Evolutionary conservation across 208 protist genomes (phyloP), one percentile per base, ranked within the genome.

Genomic region (Balamuthia mandrillaris): DNA sequence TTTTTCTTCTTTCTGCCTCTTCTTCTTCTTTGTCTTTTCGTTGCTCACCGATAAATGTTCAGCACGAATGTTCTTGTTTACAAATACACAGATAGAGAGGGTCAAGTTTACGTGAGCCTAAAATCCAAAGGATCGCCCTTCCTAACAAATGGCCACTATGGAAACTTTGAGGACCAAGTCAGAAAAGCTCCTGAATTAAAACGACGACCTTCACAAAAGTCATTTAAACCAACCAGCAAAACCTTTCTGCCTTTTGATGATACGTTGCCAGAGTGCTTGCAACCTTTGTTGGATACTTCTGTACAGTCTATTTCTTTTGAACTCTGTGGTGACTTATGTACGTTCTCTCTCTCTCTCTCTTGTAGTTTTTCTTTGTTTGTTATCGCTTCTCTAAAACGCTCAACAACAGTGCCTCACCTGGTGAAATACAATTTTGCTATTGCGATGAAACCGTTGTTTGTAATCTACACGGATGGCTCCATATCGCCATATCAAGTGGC

Each of bases 11-110:
- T n/a, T n/a, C n/a, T n/a, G n/a, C n/a, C n/a, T n/a, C n/a, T n/a
- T n/a, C n/a, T n/a, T n/a, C n/a, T n/a, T n/a, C n/a, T n/a, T n/a
- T n/a, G n/a, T n/a, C n/a, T n/a, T n/a, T n/a, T n/a, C n/a, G n/a
- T n/a, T n/a, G n/a, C n/a, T n/a, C n/a, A n/a, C n/a, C n/a, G n/a
- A n/a, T n/a, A n/a, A n/a, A n/a, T n/a, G n/a, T n/a, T n/a, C n/a
- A n/a, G n/a, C n/a, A 74, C 51, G 65, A 74, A 74, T n/a, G 65
- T 74, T 44, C 65, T 74, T 18, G 44, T 74, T 42, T 74, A 37
- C 65, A 74, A 74, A 24, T 74, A 74, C 65, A 29, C 3, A 21
- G 65, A 74, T n/a, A 18, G 2, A 3, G 65, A 74, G 3, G 65
- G 65, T n/a, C 44, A 44, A n/a, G 21, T 24, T 24, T 74, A 74